These are phyloP conservation scores for Calycina marina DNA, from an alignment of 2,329 filamentous ascomycete species.

Conservation along the genomic window DNA sequence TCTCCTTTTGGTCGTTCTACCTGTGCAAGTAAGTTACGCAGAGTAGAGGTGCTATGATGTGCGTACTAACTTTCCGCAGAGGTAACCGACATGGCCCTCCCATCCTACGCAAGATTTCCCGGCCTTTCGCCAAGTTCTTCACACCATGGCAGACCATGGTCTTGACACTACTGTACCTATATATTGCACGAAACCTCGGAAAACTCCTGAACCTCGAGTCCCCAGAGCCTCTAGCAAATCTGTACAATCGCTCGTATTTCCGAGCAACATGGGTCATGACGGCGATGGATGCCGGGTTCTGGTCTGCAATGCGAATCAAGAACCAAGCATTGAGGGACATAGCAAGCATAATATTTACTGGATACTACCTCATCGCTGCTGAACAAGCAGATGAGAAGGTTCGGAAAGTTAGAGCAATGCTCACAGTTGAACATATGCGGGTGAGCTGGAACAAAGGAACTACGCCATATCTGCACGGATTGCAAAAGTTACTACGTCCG, in stretches of 20 bases:
- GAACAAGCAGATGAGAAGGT: conserved; percentile 96
- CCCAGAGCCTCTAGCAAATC: conserved; percentile 83
- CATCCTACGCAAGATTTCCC: conserved; percentile 53
- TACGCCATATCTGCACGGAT: conserved; percentile 66
- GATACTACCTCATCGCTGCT: conserved; percentile 85
- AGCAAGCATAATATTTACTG: conserved; percentile 66
- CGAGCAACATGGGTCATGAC: conserved; percentile 95
- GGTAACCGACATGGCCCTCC: conserved; percentile 85
- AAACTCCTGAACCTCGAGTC: conserved; percentile 83
- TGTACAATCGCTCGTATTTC: conserved; percentile 87
- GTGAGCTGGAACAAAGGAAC: conserved; percentile 93
- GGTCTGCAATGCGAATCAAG: conserved; percentile 91
- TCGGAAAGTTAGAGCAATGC: conserved; percentile 67
- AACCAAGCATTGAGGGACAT: conserved; percentile 70
- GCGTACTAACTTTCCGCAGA: conserved; percentile 29
- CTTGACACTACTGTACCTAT: conserved; percentile 79
- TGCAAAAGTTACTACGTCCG: conserved; percentile 61
- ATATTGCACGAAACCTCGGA: conserved; percentile 83
- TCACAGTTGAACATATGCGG: conserved; percentile 83
- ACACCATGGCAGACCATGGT: conserved; percentile 86
- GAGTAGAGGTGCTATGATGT: neutral
- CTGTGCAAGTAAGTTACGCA: conserved; percentile 46
- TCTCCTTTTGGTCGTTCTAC: conserved; percentile 84
- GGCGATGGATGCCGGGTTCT: conserved; percentile 89
- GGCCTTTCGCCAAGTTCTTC: conserved; percentile 51